Conservation (phyloP, 495 filamentous ascomycete species). For the Penicillium coprophilum region DNA sequence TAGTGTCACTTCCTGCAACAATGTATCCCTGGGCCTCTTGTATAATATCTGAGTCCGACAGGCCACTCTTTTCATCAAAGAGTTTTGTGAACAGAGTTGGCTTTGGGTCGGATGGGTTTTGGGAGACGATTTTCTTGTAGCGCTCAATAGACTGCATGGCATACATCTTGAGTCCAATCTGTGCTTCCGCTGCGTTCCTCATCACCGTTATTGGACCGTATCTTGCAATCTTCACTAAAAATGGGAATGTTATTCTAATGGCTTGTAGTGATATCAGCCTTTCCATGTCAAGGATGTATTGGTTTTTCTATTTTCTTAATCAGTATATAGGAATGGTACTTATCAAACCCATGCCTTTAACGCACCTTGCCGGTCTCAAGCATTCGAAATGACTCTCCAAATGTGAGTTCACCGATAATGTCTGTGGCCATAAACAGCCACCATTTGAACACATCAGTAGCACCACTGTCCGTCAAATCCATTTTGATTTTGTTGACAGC, state of each 20-base stretch:
- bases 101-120: constrained; percentile 37
- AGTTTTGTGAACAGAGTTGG: constrained; percentile 51
- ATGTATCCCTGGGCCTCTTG: constrained; percentile 48
- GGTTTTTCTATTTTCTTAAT: constrained; percentile 31
- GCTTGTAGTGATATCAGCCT: constrained; percentile 25
- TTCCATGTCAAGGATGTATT: constrained; percentile 43
- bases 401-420: constrained; percentile 54
- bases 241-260: constrained; percentile 39
- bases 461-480: constrained; percentile 31
- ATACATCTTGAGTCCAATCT: constrained; percentile 47
- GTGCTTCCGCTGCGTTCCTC: constrained; percentile 44
- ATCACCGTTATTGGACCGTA: constrained; percentile 20
- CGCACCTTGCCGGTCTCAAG: constrained; percentile 49
- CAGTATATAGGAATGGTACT: not conserved
- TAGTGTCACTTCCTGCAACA: constrained; percentile 54
- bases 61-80: constrained; percentile 38
- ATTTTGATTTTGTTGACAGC: constrained; percentile 36
- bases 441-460: constrained; percentile 55
- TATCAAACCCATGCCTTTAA: not conserved
- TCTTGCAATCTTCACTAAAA: constrained; percentile 18
- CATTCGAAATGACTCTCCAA: constrained; percentile 58
- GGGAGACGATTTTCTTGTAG: constrained; percentile 41
- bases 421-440: constrained; percentile 58
- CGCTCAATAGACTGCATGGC: constrained; percentile 39
- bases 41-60: constrained; percentile 39